These are phyloP conservation scores for Phytophthora foliorum DNA, from an alignment of 352 stramenopile species.

Conservation along the genomic window DNA sequence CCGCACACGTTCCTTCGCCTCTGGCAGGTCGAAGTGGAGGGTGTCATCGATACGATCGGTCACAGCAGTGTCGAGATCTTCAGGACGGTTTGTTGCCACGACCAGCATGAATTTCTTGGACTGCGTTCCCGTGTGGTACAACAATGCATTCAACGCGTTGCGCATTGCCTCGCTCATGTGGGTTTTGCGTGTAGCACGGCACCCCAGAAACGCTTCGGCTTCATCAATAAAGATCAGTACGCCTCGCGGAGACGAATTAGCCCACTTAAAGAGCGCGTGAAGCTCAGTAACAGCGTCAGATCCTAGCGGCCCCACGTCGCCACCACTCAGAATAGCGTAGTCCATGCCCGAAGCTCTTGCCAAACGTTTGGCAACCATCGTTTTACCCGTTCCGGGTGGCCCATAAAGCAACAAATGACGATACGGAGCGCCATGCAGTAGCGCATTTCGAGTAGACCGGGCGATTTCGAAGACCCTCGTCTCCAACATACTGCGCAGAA, in stretches of 20 bases:
- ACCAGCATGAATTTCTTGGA: constrained; percentile 84
- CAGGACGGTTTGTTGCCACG: constrained; percentile 87
- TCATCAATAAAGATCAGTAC: constrained; percentile 93
- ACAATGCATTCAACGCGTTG: constrained; percentile 84
- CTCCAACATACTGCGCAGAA: constrained; percentile 60
- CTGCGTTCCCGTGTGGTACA: constrained; percentile 84
- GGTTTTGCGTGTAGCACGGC: constrained; percentile 77
- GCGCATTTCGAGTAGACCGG: constrained; percentile 66
- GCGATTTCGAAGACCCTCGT: constrained; percentile 74
- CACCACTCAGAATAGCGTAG: constrained; percentile 88
- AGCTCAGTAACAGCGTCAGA: constrained; percentile 83
- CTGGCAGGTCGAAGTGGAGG: constrained; percentile 81
- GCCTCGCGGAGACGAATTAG: constrained; percentile 71
- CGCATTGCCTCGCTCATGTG: constrained; percentile 89
- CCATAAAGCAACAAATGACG: constrained; percentile 89
- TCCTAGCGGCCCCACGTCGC: constrained; percentile 85
- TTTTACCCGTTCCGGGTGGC: constrained; percentile 88
- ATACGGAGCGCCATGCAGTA: constrained; percentile 75
- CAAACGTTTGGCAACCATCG: constrained; percentile 88
- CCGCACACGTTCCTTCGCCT: constrained; percentile 64
- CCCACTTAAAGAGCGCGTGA: constrained; percentile 86
- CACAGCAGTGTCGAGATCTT: constrained; percentile 81
- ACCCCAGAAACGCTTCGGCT: constrained; percentile 85
- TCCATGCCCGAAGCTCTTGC: constrained; percentile 75
- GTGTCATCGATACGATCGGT: constrained; percentile 88